Conservation (phyloP, 139 green algal genomes). For the Chlamydomonas schloesseri region DNA sequence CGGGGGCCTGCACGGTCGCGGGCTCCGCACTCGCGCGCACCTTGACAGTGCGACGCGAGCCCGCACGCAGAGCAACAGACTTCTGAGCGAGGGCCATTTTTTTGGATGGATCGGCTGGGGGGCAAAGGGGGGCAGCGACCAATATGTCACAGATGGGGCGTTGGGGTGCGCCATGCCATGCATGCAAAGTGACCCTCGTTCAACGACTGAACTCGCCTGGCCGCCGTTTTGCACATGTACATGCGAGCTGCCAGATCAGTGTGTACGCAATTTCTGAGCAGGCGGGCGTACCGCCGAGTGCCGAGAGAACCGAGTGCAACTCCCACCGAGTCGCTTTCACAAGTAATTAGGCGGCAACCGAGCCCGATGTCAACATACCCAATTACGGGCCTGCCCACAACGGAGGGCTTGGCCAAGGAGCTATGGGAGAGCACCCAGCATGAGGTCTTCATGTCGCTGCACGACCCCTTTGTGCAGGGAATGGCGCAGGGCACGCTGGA, state of each 20-base stretch:
- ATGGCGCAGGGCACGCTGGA: conserved; percentile 62
- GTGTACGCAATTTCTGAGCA: too few species aligned
- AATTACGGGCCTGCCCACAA: background rate
- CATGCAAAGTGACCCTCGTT: too few species aligned
- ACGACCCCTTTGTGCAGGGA: conserved; percentile 71
- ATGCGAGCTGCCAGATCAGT: background rate
- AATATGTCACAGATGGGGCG: too few species aligned
- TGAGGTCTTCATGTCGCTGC: conserved; percentile 49
- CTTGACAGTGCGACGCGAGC: background rate
- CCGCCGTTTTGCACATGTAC: background rate
- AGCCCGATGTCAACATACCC: too few species aligned
- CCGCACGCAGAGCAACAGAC: background rate
- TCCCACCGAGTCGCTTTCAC: too few species aligned
- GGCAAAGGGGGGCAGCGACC: too few species aligned
- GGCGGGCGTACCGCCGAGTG: too few species aligned
- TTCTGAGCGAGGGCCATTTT: conserved; percentile 33
- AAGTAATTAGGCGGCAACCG: too few species aligned
- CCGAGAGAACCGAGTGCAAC: too few species aligned
- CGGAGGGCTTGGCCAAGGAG: conserved; percentile 31
- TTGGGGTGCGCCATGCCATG: too few species aligned
- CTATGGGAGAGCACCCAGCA: conserved; percentile 60
- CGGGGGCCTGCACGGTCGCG: background rate
- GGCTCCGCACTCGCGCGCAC: background rate
- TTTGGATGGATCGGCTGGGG: background rate
- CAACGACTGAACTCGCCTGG: too few species aligned